Conservation (phyloP, 2,329 filamentous ascomycete genomes). For the Ophiostoma sp. region DNA sequence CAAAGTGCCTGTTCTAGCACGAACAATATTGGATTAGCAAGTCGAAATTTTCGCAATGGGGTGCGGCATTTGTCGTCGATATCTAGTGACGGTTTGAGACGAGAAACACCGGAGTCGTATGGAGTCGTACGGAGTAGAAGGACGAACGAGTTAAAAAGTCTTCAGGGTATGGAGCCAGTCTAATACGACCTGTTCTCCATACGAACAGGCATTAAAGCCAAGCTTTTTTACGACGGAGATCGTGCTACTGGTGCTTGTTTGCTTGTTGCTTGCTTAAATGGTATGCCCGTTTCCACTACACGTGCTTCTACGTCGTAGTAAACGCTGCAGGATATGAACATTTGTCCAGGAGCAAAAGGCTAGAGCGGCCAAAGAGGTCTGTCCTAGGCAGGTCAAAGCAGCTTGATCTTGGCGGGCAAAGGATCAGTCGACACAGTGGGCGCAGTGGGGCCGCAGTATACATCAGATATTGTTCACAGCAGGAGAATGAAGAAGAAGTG, state of each 20-base stretch:
- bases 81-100: not conserved
- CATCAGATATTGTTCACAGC: too few species aligned
- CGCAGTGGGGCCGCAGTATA: too few species aligned
- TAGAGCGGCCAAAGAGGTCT: too few species aligned
- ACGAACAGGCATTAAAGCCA: slow-evolving; percentile 5
- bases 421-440: too few species aligned
- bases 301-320: too few species aligned
- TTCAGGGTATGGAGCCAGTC: not conserved
- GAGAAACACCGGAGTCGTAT: not conserved
- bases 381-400: not conserved
- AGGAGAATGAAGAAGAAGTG: too few species aligned
- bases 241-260: not conserved
- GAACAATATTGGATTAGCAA: not conserved
- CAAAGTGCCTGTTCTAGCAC: not conserved
- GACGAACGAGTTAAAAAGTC: not conserved
- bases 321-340: too few species aligned
- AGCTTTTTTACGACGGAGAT: slow-evolving; percentile 3
- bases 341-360: too few species aligned
- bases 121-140: not conserved
- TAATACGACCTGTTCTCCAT: slow-evolving; percentile 6
- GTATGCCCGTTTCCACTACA: too few species aligned
- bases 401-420: too few species aligned
- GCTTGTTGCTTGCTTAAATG: not conserved
- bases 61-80: not conserved
- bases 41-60: not conserved